Base-by-base conservation (phyloP, 1,284 basidiomycete species). In the Psilocybe mexicana region DNA sequence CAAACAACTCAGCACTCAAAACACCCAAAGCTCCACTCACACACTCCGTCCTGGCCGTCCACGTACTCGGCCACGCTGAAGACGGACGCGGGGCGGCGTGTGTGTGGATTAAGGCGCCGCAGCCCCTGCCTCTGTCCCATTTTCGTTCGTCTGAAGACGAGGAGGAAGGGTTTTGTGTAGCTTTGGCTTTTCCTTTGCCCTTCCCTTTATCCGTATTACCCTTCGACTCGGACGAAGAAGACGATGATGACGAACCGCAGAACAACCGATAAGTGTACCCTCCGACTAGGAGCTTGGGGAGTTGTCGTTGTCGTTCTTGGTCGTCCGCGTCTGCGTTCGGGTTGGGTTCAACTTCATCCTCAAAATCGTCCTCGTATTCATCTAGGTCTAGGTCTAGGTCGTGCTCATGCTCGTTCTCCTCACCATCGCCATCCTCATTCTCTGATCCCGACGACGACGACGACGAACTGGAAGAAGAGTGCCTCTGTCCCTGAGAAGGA, bases 111-210 rank as follows among this genome's bases (percentile, higher is more conserved):
- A 40, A 12, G n/a, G 38, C 38, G 4, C 38, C 38, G 38, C 38
- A 40, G 6, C 38, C 38, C 38, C 38, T 12, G 4, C 38, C 38
- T 6, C 38, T 8, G 6, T 12, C 38, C 38, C 38, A 40, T 40
- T 40, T n/a, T 12, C n/a, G 4, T 87, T 85, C 43, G 87, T 74
- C 38, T 85, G 77, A 77, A 8, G 5, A 6, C 8, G 4, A 4
- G 30, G 30, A 33, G 30, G 30, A 6, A 18, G 18, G 18, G 18
- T 18, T 18, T 4, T 6, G 30, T 8, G 30, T 6, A 8, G 30
- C 30, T 8, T 8, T 33, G 4, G 4, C 30, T 40, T 11, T 40
- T 40, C 38, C 38, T 3, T 6, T 6, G 12, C 12, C 38, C n/a
- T 40, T 40, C 3, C 14, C 38, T 40, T 40, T 40, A 3, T n/a